Percentiles rank a stretch among this genome's conserved stretches.
Conservation (phyloP, 495 filamentous ascomycete genomes). For the Trichoderma orchidacearum region DNA sequence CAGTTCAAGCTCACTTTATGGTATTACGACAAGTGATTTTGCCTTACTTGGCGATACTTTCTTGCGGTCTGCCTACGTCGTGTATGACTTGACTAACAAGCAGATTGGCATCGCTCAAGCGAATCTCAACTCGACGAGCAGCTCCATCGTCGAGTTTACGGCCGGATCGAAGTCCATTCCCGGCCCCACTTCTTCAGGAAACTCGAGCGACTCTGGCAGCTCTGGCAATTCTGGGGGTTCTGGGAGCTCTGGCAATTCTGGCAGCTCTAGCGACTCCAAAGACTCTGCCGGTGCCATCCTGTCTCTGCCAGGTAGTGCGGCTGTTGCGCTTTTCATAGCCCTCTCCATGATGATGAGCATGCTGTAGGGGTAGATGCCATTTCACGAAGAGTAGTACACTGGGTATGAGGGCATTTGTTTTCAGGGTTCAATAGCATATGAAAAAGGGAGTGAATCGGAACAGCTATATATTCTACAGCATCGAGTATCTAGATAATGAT, state of each 20-base stretch:
- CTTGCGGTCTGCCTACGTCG: conserved; percentile 82
- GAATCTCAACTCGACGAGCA: conserved; percentile 57
- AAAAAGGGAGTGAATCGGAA: too few species aligned
- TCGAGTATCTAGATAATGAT: too few species aligned
- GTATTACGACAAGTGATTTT: conserved; percentile 8
- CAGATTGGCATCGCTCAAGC: conserved; percentile 79
- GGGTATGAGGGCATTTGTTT: too few species aligned
- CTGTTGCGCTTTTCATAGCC: background rate
- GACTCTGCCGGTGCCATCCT: background rate
- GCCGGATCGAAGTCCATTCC: background rate
- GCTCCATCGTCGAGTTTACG: conserved; percentile 23
- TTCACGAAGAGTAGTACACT: background rate
- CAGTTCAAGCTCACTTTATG: conserved; percentile 17
- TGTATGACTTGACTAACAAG: conserved; percentile 78
- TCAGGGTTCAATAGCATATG: too few species aligned
- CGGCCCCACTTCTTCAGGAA: background rate
- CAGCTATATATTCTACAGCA: too few species aligned
- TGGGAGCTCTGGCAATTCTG: background rate
- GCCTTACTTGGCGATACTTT: conserved; percentile 72
- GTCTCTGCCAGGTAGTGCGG: background rate
- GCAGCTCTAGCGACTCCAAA: background rate
- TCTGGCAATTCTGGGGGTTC: background rate
- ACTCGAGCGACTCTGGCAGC: background rate
- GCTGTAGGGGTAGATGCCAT: background rate
- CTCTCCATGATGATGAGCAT: background rate